Evolutionary conservation across 805 yeast species (phyloP).

Genomic region (Candida awuae): DNA sequence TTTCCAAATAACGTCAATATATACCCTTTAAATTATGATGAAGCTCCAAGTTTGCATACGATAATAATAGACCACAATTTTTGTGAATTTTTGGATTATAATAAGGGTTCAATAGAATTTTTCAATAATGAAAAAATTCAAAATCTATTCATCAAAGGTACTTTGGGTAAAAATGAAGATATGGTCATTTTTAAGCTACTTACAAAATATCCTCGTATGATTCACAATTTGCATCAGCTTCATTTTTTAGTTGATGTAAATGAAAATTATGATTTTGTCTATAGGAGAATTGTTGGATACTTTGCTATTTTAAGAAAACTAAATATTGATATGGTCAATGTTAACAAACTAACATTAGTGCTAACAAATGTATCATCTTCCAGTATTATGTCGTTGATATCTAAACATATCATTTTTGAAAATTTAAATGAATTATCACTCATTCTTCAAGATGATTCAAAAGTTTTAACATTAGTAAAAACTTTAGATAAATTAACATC

Average conservation of each 20-base stretch:
- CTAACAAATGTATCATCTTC: slow-evolving; percentile 28
- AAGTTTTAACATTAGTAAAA: slow-evolving; percentile 22
- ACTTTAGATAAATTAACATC: slow-evolving; percentile 24
- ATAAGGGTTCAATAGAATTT: slow-evolving; percentile 21
- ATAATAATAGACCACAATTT: slow-evolving; percentile 24
- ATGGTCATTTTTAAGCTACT: slow-evolving; percentile 25
- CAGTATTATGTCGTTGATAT: slow-evolving; percentile 22
- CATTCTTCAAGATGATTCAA: slow-evolving; percentile 27
- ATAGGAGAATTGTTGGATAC: slow-evolving; percentile 29
- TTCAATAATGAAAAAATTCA: slow-evolving; percentile 17
- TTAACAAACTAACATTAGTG: slow-evolving; percentile 22
- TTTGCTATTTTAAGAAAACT: slow-evolving; percentile 28
- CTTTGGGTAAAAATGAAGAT: slow-evolving; percentile 28
- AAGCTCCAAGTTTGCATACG: slow-evolving; percentile 22
- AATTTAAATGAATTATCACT: slow-evolving; percentile 22
- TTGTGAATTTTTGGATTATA: slow-evolving; percentile 20
- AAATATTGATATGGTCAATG: slow-evolving; percentile 21
- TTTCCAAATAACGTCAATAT: slow-evolving; percentile 19
- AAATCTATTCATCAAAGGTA: slow-evolving; percentile 20
- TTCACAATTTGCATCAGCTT: slow-evolving; percentile 20
- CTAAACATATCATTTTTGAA: slow-evolving; percentile 27
- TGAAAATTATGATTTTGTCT: slow-evolving; percentile 22
- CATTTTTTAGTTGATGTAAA: slow-evolving; percentile 21
- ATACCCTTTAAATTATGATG: slow-evolving; percentile 19
- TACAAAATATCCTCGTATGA: slow-evolving; percentile 22